phyloP scores from a whole-genome alignment of 805 yeast genomes.

The Saturnispora hagleri region DNA sequence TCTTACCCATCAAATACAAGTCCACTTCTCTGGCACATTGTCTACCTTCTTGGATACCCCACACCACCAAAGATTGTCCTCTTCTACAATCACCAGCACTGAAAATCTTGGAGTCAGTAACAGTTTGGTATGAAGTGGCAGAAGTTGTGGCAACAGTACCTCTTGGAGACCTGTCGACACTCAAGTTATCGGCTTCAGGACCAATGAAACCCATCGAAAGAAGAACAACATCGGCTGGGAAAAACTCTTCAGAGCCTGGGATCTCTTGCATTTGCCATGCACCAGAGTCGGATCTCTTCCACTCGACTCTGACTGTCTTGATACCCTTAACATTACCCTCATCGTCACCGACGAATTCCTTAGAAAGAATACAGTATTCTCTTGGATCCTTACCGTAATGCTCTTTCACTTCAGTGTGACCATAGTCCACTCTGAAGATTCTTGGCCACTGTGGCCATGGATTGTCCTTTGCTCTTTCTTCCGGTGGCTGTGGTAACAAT shows the following conservation, averaged over 20 bases:
- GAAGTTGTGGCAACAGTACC: constrained; percentile 71
- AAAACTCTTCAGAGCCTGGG: constrained; percentile 88
- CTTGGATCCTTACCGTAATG: constrained; percentile 97
- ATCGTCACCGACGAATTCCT: constrained; percentile 92
- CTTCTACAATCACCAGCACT: constrained; percentile 99
- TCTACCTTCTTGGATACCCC: constrained; percentile 99
- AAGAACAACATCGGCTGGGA: constrained; percentile 90
- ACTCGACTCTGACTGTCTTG: constrained; percentile 93
- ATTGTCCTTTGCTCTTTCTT: constrained; percentile 79
- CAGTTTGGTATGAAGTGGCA: constrained; percentile 58
- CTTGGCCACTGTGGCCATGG: constrained; percentile 99
- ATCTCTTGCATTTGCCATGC: constrained; percentile 99
- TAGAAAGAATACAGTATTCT: constrained; percentile 89
- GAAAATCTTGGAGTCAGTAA: constrained; percentile 56
- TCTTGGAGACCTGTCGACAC: constrained; percentile 61
- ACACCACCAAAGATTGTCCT: constrained; percentile 95
- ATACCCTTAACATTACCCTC: constrained; percentile 93
- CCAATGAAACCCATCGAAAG: constrained; percentile 97
- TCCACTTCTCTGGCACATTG: constrained; percentile 97
- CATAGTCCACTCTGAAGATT: constrained; percentile 94
- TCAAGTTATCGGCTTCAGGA: constrained; percentile 77
- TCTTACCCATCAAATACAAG: constrained; percentile 60
- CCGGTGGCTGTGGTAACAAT: constrained; percentile 86
- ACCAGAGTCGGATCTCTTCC: constrained; percentile 92
- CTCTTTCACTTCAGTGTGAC: constrained; percentile 89